phyloP scores from a whole-genome alignment of 106 monocot genomes.

The Dendrobium officinale region DNA sequence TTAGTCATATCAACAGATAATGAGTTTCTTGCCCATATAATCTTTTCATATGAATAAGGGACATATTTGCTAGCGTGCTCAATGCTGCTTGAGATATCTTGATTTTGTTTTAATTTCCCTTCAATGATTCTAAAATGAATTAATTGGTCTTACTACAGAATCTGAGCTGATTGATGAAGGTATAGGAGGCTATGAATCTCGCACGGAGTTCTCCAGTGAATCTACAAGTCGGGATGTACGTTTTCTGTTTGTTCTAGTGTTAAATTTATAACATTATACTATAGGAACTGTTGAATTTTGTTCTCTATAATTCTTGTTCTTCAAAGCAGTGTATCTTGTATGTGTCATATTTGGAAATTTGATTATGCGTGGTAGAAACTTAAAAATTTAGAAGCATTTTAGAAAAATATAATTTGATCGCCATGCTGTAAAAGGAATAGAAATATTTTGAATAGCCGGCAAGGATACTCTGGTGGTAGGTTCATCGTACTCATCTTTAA shows the following conservation, averaged over 20 bases:
- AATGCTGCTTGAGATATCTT: neutral
- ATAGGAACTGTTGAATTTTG: neutral
- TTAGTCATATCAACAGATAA: neutral
- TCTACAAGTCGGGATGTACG: conserved; percentile 33
- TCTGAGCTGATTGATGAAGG: conserved; percentile 23
- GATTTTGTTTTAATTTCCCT: conserved; percentile 5
- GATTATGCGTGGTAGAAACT: neutral
- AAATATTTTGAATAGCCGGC: too few species aligned
- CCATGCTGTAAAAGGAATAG: neutral
- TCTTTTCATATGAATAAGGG: neutral
- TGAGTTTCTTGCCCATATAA: neutral
- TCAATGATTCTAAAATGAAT: conserved; percentile 1
- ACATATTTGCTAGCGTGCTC: neutral
- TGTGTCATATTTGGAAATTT: neutral
- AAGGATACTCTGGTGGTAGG: too few species aligned
- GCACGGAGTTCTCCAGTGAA: conserved; percentile 11
- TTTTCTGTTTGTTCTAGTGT: neutral
- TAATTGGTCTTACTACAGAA: conserved; percentile 18
- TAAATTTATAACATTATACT: neutral
- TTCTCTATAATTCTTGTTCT: neutral
- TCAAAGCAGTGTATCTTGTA: neutral
- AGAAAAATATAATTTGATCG: neutral
- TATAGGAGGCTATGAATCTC: conserved; percentile 21
- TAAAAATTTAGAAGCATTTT: neutral
- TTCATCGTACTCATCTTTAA: too few species aligned